phyloP scores from a whole-genome alignment of 2,329 filamentous ascomycete species.

The Fusarium sororula region DNA sequence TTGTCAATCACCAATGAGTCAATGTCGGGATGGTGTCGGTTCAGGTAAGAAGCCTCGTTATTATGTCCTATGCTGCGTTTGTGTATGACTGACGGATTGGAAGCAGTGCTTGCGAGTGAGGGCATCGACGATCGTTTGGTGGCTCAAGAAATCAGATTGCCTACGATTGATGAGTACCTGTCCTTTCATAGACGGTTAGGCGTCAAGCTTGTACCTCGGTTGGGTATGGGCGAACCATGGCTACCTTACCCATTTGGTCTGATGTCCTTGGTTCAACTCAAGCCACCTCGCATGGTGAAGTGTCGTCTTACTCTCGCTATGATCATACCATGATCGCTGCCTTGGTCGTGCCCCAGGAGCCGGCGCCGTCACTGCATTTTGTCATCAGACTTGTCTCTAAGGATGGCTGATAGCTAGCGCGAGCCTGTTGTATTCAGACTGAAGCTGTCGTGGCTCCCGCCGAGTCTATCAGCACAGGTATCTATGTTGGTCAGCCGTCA shows the following conservation, averaged over 20 bases:
- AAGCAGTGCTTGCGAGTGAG: slow-evolving; percentile 13
- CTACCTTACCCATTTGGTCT: not conserved
- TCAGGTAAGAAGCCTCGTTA: slow-evolving; percentile 9
- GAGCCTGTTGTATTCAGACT: not conserved
- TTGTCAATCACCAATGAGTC: not conserved
- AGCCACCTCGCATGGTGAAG: not conserved
- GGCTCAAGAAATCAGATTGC: not conserved
- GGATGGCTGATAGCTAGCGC: rapidly evolving
- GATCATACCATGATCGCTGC: not conserved
- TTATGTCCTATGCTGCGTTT: slow-evolving; percentile 9
- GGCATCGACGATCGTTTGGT: not conserved
- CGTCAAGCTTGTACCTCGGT: slow-evolving; percentile 5
- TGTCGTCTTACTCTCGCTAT: not conserved
- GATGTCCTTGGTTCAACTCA: not conserved
- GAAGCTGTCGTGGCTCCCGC: not conserved
- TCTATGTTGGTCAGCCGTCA: not conserved
- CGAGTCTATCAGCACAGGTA: not conserved
- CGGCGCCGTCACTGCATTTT: not conserved
- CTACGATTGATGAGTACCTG: slow-evolving; percentile 9
- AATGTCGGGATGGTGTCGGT: not conserved
- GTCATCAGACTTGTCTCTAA: rapidly evolving
- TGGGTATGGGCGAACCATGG: not conserved
- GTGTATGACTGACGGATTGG: slow-evolving; percentile 27
- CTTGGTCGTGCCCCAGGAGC: not conserved
- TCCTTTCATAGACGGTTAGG: not conserved